Evolutionary conservation across 2,329 filamentous ascomycete genomes (phyloP).

Genomic region (Paraconiothyrium brasiliense): DNA sequence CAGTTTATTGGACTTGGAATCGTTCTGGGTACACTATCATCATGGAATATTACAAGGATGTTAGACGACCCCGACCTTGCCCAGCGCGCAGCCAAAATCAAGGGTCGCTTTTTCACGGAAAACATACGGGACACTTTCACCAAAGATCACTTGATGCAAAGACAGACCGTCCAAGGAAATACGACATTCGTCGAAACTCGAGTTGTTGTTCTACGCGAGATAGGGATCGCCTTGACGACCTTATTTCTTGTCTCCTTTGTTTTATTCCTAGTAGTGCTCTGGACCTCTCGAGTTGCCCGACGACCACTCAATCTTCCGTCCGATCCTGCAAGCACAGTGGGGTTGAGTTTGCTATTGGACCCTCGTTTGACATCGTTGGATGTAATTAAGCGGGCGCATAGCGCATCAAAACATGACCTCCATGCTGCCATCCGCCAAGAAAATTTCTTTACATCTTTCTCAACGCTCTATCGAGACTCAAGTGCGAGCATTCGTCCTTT

Average conservation of each 20-base stretch:
- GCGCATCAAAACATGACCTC: conserved; percentile 15
- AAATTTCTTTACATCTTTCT: conserved; percentile 22
- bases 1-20: conserved; percentile 19
- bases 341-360: conserved; percentile 21
- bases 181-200: conserved; percentile 18
- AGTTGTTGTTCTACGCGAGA: conserved; percentile 27
- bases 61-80: conserved; percentile 18
- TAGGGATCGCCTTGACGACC: conserved; percentile 24
- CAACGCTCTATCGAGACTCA: not conserved
- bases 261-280: conserved; percentile 21
- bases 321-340: conserved; percentile 29
- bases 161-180: conserved; percentile 13
- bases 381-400: conserved; percentile 21
- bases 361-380: conserved; percentile 2
- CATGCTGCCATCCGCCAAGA: conserved; percentile 15
- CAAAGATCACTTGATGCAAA: conserved; percentile 7
- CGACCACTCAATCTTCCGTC: conserved; percentile 27
- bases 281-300: conserved; percentile 21
- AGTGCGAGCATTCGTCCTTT: not conserved
- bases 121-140: conserved; percentile 23
- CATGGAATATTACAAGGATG: conserved; percentile 22
- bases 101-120: conserved; percentile 31
- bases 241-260: conserved; percentile 26
- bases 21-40: conserved; percentile 21
- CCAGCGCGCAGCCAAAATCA: conserved; percentile 21